These are phyloP conservation scores for Silene vulgaris DNA, from an alignment of 179 eudicot genomes.

Conservation along the genomic window DNA sequence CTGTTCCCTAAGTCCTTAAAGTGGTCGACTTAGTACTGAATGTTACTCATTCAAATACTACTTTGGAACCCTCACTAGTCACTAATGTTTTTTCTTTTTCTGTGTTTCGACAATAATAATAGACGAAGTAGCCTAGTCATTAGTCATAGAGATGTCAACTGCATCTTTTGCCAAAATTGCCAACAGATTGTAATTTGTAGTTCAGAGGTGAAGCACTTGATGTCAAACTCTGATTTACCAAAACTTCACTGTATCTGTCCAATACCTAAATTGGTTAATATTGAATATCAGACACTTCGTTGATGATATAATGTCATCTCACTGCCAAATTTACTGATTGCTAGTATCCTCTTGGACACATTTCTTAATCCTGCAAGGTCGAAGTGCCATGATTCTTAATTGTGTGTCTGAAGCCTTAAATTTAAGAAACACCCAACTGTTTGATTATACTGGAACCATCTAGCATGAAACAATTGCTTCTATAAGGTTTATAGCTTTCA, in stretches of 20 bases:
- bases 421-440: neutral
- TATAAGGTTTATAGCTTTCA: neutral
- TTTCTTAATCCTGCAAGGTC: neutral
- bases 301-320: neutral
- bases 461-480: neutral
- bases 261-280: neutral
- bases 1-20: no score
- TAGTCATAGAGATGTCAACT: constrained; percentile 5
- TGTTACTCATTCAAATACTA: neutral
- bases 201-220: neutral
- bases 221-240: neutral
- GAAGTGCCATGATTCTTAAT: neutral
- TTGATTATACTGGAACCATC: neutral
- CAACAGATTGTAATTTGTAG: neutral
- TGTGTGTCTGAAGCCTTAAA: neutral
- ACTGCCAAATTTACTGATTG: neutral
- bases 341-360: neutral
- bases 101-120: no score
- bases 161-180: neutral
- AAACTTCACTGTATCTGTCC: neutral
- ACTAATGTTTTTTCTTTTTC: no score
- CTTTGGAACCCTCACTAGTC: neutral
- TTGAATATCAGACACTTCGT: neutral
- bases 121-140: no score
- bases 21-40: neutral